Evolutionary conservation across 371 early-diverging fungal genomes (phyloP), one percentile per base, ranked within the genome.

Genomic region (Lichtheimia corymbifera): DNA sequence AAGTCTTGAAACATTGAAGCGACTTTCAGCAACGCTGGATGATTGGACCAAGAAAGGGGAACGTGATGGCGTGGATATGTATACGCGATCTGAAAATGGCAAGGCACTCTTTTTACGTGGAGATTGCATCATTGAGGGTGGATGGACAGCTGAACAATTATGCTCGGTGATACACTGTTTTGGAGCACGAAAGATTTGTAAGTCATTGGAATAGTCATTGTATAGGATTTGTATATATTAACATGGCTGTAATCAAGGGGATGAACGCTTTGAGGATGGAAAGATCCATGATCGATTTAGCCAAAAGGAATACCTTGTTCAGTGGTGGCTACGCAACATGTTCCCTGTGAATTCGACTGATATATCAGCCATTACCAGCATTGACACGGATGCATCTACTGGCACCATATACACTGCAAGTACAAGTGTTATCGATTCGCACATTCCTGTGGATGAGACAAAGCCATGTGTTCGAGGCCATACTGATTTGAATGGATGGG

Each of bases 401-500:
- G 83, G 84, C 0, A 71, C 82, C 7, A 74, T 89, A 22, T 80
- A 79, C 44, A 80, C 81, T 47, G 84, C 86, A 1, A 77, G 82
- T 9, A 79, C 86, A 4, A 85, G 86, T 40, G 83, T 86, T 5
- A 65, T 67, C 4, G 85, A 86, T 62, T 45, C 79, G 2, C 74
- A 74, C 17, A 71, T 87, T 4, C 85, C 85, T 14, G 71, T 74
- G 0, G 50, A 71, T 28, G 59, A 50, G 9, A 51, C 25, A 47
- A 22, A 28, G 3, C 30, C n/a, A 24, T 76, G 76, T 45, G 74
- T 78, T 14, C 80, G 85, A 6, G 82, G 81, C 0, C 59, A 84
- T 22, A 61, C 80, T 0, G 82, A 76, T 35, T 68, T 87, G 3
- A 79, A 82, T 42, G 90, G 90, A 6, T 89, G 87, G 87, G 73